Base-by-base conservation (phyloP, 1,284 basidiomycete genomes). In the Stygiomarasmius scandens region DNA sequence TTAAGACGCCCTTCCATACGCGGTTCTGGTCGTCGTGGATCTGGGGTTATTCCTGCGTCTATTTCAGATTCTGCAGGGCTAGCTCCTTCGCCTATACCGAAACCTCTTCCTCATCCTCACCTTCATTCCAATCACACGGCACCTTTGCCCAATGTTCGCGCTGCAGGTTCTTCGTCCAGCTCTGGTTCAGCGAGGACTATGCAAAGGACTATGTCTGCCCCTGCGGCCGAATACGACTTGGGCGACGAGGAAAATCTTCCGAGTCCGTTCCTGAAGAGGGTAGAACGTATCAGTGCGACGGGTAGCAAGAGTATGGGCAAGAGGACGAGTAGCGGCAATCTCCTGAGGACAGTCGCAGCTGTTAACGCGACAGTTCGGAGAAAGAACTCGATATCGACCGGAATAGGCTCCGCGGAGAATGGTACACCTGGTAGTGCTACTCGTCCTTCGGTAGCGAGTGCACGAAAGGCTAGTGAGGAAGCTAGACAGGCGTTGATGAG, bases 201-300 rank as follows among this genome's bases (percentile, higher is more conserved):
- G 29, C 56, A 55, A 10, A 53, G 53, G 16, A 53, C 58, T 25
- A 49, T 27, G 12, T 48, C 44, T 19, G 67, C 58, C 59, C 75
- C 58, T 51, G 66, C 71, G 20, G 77, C 80, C 2, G 74, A 80
- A 52, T 92, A 90, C 63, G 84, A 92, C 69, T 64, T 87, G 5
- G 77, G 77, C 1, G 89, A 93, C 67, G 90, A 92, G 66, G 91
- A 92, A 70, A 93, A 92, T 69, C 77, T 93, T 0, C 92, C 92
- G 0, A 90, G 88, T 63, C 92, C 92, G 1, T 94, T 93, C 73
- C 66, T 94, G 44, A 89, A 88, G 70, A 77, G 81, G 24, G 67
- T 67, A 0, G 84, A 85, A 23, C 75, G 79, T 16, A 74, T 74
- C 20, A 70, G 68, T 16, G 45, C 48, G 14, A 50, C 27, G 25